Conservation (phyloP, 2,329 filamentous ascomycete species). For the Cercospora berteroae region DNA sequence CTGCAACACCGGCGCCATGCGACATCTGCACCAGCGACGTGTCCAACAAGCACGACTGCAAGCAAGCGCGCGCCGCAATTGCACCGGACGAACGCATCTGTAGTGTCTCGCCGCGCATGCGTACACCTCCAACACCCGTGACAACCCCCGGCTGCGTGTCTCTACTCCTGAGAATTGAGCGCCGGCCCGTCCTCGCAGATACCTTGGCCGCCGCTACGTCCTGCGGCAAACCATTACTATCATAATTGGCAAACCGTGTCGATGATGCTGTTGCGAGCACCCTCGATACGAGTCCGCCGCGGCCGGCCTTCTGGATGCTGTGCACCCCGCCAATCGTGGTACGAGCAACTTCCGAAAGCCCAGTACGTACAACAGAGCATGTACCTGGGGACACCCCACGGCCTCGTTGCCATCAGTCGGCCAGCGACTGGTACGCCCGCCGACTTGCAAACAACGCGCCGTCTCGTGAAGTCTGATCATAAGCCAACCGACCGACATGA, state of each 20-base stretch:
- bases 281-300: not conserved
- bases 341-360: not conserved
- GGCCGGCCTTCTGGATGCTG: not conserved
- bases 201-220: not conserved
- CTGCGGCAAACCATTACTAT: not conserved
- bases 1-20: slow-evolving; percentile 2
- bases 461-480: not conserved
- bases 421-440: not conserved
- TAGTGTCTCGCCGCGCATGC: not conserved
- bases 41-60: not conserved
- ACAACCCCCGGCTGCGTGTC: not conserved
- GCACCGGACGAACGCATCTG: not conserved
- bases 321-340: not conserved
- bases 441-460: not conserved
- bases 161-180: not conserved
- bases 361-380: not conserved
- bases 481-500: not conserved
- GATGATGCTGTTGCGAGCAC: not conserved
- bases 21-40: not conserved
- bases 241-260: not conserved
- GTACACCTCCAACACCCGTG: not conserved
- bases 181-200: not conserved
- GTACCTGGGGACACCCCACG: not conserved
- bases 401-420: not conserved
- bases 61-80: not conserved